Conservation (phyloP, 306 rosid species). For the Acacia confusa region DNA sequence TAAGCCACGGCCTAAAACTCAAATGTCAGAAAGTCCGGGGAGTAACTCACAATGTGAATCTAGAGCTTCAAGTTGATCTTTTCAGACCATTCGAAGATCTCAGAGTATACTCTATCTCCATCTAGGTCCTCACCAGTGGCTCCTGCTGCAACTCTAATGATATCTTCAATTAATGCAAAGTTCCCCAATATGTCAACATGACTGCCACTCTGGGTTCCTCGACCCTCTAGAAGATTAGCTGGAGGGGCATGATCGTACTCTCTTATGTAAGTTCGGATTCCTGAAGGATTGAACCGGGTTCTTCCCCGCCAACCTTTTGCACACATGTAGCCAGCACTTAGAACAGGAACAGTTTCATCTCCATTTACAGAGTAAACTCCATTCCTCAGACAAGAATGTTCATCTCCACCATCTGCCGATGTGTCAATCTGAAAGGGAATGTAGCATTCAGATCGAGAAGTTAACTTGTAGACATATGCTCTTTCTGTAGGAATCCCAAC, state of each 20-base stretch:
- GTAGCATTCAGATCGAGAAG: conserved; percentile 61
- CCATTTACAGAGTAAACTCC: conserved; percentile 70
- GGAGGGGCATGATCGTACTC: conserved; percentile 89
- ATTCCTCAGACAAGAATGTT: conserved; percentile 60
- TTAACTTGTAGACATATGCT: conserved; percentile 70
- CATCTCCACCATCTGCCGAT: conserved; percentile 63
- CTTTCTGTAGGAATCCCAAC: conserved; percentile 89
- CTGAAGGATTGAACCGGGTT: conserved; percentile 81
- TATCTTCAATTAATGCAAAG: conserved; percentile 79
- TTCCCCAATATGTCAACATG: conserved; percentile 89
- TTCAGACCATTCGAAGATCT: conserved; percentile 71
- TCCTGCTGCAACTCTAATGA: conserved; percentile 81
- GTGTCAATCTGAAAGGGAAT: conserved; percentile 86
- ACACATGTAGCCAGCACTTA: conserved; percentile 86
- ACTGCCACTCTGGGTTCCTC: conserved; percentile 87
- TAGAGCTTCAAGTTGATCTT: conserved; percentile 55
- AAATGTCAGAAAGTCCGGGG: conserved; percentile 16
- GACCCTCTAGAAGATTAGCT: conserved; percentile 81
- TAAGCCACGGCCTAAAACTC: not conserved
- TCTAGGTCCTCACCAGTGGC: conserved; percentile 74
- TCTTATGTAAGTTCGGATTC: conserved; percentile 62
- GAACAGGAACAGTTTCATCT: conserved; percentile 85
- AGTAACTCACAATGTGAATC: conserved; percentile 49
- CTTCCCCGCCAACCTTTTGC: conserved; percentile 85
- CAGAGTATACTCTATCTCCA: conserved; percentile 71